Evolutionary conservation across 176 grass and related monocot genomes (phyloP).

Genomic region (Carex kokanica): DNA sequence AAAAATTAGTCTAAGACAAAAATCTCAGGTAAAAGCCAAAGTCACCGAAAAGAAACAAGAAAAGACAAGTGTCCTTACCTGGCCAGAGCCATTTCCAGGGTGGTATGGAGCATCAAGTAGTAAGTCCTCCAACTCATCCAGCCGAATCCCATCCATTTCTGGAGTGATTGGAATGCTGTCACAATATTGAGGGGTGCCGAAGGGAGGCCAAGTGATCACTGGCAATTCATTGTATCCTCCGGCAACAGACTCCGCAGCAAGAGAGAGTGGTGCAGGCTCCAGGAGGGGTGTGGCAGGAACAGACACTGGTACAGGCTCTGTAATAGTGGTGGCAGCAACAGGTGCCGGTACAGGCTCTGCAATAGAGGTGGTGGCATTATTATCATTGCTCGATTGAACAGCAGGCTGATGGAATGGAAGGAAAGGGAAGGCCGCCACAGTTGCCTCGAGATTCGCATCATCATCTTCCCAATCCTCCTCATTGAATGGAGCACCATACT

Average conservation of each 20-base stretch:
- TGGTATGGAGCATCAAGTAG: constrained; percentile 28
- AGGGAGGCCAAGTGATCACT: not conserved
- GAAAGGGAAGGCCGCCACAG: constrained; percentile 24
- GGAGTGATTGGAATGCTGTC: constrained; percentile 18
- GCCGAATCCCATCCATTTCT: constrained; percentile 40
- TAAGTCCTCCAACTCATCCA: constrained; percentile 54
- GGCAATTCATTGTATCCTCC: not conserved
- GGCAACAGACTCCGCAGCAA: not conserved
- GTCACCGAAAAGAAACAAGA: not conserved
- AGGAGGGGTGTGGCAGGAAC: not conserved
- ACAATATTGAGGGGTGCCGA: not conserved
- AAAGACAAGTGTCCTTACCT: constrained; percentile 29
- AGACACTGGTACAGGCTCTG: not conserved
- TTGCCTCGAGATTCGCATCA: constrained; percentile 32
- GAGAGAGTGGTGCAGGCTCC: constrained; percentile 1
- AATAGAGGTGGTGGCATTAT: not conserved
- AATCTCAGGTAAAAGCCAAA: not conserved
- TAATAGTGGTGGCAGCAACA: not conserved
- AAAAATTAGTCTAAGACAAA: not conserved
- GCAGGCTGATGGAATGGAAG: constrained; percentile 11
- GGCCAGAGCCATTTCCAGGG: not conserved
- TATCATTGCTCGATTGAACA: not conserved
- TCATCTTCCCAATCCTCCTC: constrained; percentile 82
- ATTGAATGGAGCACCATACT: constrained; percentile 92
- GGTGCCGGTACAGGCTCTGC: not conserved